Conservation (phyloP, 768 basidiomycete species). For the Boletus rubroflammeus region DNA sequence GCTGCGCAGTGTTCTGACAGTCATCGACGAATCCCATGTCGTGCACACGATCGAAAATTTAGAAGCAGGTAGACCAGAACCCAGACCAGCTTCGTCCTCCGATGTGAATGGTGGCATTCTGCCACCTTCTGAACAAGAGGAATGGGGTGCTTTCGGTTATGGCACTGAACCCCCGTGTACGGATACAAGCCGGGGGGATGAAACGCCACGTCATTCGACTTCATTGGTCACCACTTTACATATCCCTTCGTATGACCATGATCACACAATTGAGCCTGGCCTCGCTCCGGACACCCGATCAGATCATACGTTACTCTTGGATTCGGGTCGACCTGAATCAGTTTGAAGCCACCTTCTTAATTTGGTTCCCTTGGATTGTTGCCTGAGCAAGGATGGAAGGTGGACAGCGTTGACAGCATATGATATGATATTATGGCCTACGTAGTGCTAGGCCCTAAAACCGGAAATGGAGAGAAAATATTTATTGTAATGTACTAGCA, state of each 20-base stretch:
- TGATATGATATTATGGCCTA: slow-evolving; percentile 13
- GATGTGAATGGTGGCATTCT: slow-evolving; percentile 27
- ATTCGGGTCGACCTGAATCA: slow-evolving; percentile 10
- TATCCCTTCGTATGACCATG: slow-evolving; percentile 22
- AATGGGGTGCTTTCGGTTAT: slow-evolving; percentile 41
- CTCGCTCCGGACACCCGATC: slow-evolving; percentile 20
- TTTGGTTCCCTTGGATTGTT: slow-evolving; percentile 2
- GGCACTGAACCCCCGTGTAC: slow-evolving; percentile 37
- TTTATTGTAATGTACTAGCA: neutral
- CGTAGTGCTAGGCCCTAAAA: neutral
- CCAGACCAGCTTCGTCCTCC: slow-evolving; percentile 23
- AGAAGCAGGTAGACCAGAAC: slow-evolving; percentile 18
- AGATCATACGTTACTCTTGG: slow-evolving; percentile 29
- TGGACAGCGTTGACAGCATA: neutral
- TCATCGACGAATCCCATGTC: slow-evolving; percentile 60
- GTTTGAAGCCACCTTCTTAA: slow-evolving; percentile 13
- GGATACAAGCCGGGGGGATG: slow-evolving; percentile 33
- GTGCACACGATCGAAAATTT: slow-evolving; percentile 29
- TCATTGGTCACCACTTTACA: slow-evolving; percentile 21
- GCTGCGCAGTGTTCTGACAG: slow-evolving; percentile 66
- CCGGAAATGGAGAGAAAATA: neutral
- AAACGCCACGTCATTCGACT: slow-evolving; percentile 45
- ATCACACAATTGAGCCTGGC: slow-evolving; percentile 17
- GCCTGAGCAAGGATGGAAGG: slow-evolving; percentile 2
- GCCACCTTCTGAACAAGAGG: slow-evolving; percentile 28